Evolutionary conservation across 2,329 filamentous ascomycete genomes (phyloP), one percentile per base, ranked within the genome.

Genomic region (Aspergillus quadricinctus): DNA sequence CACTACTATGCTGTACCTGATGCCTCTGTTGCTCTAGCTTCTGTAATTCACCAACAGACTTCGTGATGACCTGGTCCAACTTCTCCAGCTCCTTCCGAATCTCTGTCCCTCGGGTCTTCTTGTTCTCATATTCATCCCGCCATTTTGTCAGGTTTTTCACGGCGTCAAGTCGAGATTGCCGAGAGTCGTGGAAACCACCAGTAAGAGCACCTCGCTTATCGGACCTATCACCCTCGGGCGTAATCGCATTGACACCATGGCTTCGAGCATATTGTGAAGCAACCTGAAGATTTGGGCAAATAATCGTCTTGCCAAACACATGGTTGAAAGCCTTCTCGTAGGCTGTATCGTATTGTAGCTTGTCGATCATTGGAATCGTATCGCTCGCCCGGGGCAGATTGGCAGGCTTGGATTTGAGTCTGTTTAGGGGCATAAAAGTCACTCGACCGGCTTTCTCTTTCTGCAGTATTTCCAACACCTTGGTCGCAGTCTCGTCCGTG

Each of bases 161-260:
- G 28, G 89, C 91, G 66, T 93, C 88, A n/a, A 97, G 81, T 23
- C 93, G 88, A 1, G 93, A 97, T 63, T 87, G 88, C 35, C 89
- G 84, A 10, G 89, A 85, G 69, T 99, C 94, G 60, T 96, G 88
- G 69, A 88, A 99, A 66, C 94, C 94, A 79, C 94, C 94, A 50
- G 92, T 97, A 78, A 99, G 85, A 14, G 92, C 93, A 75, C 94
- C 94, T 65, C 93, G 89, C 77, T 95, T 96, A 76, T 97, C 95
- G 1, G 92, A 92, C 31, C 90, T 90, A 73, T 97, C 93, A 72
- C 94, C 94, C 56, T 97, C 92, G 3, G 90, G 89, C 0, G 94
- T 99, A 63, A 99, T 96, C 35, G 91, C 92, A 66, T 92, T 92
- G 25, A 97, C 87, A 19, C 89, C 89, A 67, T 97, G 93, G 66